A percentile compares a stretch with the other conserved stretches of the same genome.
Conservation (phyloP, 345 rosid genomes). For the Murraya paniculata region DNA sequence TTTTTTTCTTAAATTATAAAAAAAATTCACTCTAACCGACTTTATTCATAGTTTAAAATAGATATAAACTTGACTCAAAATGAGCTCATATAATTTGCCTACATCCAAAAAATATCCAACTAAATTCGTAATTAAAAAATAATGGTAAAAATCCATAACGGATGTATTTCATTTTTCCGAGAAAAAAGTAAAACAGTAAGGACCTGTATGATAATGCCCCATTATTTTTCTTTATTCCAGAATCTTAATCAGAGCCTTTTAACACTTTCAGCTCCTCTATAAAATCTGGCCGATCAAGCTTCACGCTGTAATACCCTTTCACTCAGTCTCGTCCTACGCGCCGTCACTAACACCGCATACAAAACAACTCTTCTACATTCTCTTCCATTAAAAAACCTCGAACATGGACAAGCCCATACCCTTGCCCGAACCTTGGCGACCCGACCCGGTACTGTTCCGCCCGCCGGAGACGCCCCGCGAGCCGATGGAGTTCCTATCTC, state of each 20-base stretch:
- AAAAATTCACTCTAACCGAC: no score
- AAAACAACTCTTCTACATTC: not conserved
- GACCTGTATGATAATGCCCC: no score
- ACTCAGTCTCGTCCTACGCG: not conserved
- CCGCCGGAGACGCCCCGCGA: conserved; percentile 89
- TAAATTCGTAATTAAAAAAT: no score
- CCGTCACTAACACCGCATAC: not conserved
- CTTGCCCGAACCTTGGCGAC: conserved; percentile 56
- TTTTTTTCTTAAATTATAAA: no score
- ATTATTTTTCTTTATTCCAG: not conserved
- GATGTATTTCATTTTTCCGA: no score
- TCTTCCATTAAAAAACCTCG: conserved; percentile 8
- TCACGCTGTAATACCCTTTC: not conserved
- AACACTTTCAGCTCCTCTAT: conserved; percentile 16
- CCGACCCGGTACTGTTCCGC: conserved; percentile 52
- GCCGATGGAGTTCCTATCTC: conserved; percentile 95
- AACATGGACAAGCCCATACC: conserved; percentile 56
- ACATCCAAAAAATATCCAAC: no score
- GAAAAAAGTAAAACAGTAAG: no score
- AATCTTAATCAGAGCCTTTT: not conserved
- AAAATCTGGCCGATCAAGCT: conserved; percentile 14
- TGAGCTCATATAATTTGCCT: no score
- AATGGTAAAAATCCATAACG: no score
- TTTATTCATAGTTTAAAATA: no score
- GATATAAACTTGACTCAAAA: no score